Conservation (phyloP, 805 yeast genomes). For the Zygosaccharomyces pseudorouxii region DNA sequence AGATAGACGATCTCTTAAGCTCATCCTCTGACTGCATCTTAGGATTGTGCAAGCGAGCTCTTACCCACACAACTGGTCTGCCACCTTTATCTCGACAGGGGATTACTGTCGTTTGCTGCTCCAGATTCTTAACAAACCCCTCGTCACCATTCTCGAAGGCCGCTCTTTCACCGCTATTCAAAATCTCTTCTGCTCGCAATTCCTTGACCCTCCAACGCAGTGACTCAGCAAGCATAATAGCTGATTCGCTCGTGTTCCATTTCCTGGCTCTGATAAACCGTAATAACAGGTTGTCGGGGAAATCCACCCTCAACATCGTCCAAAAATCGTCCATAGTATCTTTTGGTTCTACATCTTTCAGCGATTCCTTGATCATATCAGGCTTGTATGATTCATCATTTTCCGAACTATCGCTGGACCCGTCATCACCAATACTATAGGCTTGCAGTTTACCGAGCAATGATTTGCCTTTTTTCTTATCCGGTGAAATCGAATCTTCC, state of each 20-base stretch:
- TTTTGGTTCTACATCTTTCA: slow-evolving; percentile 50
- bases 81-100: slow-evolving; percentile 68
- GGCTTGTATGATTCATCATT: slow-evolving; percentile 30
- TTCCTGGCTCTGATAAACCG: slow-evolving; percentile 84
- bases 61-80: slow-evolving; percentile 76
- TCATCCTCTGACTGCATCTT: slow-evolving; percentile 65
- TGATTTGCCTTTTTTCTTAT: slow-evolving; percentile 25
- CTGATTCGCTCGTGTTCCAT: slow-evolving; percentile 65
- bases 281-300: slow-evolving; percentile 72
- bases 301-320: slow-evolving; percentile 65
- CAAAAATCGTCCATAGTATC: slow-evolving; percentile 50
- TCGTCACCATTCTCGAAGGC: slow-evolving; percentile 44
- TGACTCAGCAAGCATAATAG: slow-evolving; percentile 68
- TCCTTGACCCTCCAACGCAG: slow-evolving; percentile 69
- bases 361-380: slow-evolving; percentile 43
- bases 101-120: slow-evolving; percentile 64
- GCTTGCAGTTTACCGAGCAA: slow-evolving; percentile 21
- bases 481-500: neutral
- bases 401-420: slow-evolving; percentile 5
- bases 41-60: slow-evolving; percentile 72
- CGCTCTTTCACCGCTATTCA: slow-evolving; percentile 69
- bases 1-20: slow-evolving; percentile 67
- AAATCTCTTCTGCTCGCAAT: slow-evolving; percentile 53
- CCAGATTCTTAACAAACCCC: slow-evolving; percentile 41
- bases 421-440: slow-evolving; percentile 6